Base-by-base conservation (phyloP, 2,329 filamentous ascomycete species). In the Dissoconium aciculare region DNA sequence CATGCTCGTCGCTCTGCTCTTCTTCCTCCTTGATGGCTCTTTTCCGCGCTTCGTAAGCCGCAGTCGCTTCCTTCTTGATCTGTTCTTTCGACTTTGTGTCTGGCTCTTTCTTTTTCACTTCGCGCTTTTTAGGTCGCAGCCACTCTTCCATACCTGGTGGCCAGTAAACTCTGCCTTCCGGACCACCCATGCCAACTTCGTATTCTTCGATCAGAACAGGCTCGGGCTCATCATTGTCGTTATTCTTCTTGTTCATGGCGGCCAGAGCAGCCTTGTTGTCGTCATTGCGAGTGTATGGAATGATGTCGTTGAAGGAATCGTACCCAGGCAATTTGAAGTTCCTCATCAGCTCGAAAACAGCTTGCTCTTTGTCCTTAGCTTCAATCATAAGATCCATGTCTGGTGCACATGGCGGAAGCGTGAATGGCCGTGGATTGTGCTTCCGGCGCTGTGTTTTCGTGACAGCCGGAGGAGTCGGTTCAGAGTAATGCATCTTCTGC, bases 361-460 rank as follows among this genome's bases (percentile, higher is more conserved):
- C 84, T 54, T 95, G 87, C 52, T 95, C 87, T 56, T 95, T 95
- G 50, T 94, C 87, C 53, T 95, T 95, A 28, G 87, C 87, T 58
- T 95, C 87, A 37, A 95, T 94, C 87, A 95, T 95, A n/a, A 95
- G 63, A 49, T 94, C 87, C 78, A 91, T 89, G 17, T 78, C 74
- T 1, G 71, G 61, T 3, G 74, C 66, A 46, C 87, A 94, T 0
- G 87, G 85, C 1, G 87, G 87, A 1, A 95, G 56, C 1, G 74
- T 79, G 41, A 67, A 66, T 2, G 92, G 83, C 5, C 87, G 70
- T 0, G 82, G 67, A 19, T 74, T 83, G 49, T 95, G 87, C 55
- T 92, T 94, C 35, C 87, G 69, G 15, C 85, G 66, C 42, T 92
- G 78, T 0, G 73, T 68, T 0, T 68, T 69, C 1, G 84, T 92